A percentile compares a stretch with the other conserved stretches of the same genome.
phyloP scores from a whole-genome alignment of 768 basidiomycete species.

The Grammothele lineata region DNA sequence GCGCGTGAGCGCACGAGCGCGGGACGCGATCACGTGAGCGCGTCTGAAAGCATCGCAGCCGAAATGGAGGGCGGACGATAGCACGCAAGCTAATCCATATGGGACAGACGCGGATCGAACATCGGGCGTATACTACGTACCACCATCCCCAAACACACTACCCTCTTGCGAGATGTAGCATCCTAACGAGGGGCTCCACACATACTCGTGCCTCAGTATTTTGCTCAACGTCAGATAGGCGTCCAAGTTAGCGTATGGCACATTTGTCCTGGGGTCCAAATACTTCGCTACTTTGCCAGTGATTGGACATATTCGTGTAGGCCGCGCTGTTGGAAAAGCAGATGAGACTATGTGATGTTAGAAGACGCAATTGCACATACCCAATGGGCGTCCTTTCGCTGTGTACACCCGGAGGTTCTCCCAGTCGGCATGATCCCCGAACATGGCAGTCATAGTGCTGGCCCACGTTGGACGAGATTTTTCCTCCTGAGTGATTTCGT shows the following conservation, averaged over 20 bases:
- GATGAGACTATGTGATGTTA: neutral
- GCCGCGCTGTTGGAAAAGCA: slow-evolving; percentile 47
- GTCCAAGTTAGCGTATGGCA: slow-evolving; percentile 68
- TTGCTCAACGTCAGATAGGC: slow-evolving; percentile 64
- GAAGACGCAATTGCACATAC: slow-evolving; percentile 39
- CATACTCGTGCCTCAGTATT: slow-evolving; percentile 62
- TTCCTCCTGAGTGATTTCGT: slow-evolving; percentile 50
- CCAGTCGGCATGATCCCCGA: slow-evolving; percentile 85
- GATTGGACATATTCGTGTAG: slow-evolving; percentile 63
- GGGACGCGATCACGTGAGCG: slow-evolving; percentile 2
- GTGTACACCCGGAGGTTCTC: slow-evolving; percentile 62
- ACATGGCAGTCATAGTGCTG: slow-evolving; percentile 77
- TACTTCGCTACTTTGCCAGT: slow-evolving; percentile 79
- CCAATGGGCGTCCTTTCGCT: slow-evolving; percentile 58
- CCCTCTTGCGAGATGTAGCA: slow-evolving; percentile 35
- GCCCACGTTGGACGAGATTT: slow-evolving; percentile 56
- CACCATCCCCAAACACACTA: slow-evolving; percentile 5
- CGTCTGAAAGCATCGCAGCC: neutral
- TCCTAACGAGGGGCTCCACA: slow-evolving; percentile 50
- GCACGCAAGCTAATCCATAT: neutral
- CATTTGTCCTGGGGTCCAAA: slow-evolving; percentile 71
- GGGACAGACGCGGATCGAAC: no score
- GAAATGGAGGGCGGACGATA: neutral
- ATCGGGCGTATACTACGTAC: neutral
- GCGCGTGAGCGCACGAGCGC: neutral